Conservation (phyloP, 208 protist species). For the Jaenimonas drosophilae region DNA sequence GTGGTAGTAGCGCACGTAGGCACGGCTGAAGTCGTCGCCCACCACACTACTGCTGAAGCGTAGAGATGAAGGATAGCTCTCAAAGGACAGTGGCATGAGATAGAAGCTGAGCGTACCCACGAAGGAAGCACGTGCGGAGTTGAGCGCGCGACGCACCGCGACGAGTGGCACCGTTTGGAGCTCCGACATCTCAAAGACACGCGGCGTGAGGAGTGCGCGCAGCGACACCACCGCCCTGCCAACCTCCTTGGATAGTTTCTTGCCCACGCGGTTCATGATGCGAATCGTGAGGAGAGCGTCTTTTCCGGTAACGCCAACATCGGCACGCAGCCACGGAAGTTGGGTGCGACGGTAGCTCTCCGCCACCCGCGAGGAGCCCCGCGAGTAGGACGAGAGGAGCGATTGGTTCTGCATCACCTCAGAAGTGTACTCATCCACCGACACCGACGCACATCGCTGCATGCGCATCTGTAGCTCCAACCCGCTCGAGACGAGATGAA, state of each 20-base stretch:
- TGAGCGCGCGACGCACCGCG: constrained; percentile 20
- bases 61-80: constrained; percentile 33
- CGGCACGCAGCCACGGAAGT: constrained; percentile 38
- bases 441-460: no score
- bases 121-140: constrained; percentile 26
- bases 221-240: constrained; percentile 44
- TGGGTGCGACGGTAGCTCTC: no score
- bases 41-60: constrained; percentile 20
- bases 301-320: constrained; percentile 21
- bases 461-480: no score
- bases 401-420: no score
- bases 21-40: constrained; percentile 24
- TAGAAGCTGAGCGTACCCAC: constrained; percentile 57
- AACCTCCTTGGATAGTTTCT: constrained; percentile 18
- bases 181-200: constrained; percentile 58
- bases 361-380: no score
- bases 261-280: constrained; percentile 9
- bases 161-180: constrained; percentile 62
- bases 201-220: constrained; percentile 57
- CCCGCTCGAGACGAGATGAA: constrained; percentile 18
- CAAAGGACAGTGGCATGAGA: constrained; percentile 39
- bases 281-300: constrained; percentile 13
- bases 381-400: no score
- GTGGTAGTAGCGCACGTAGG: constrained; percentile 61
- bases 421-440: no score